Percentiles rank a stretch among this genome's conserved stretches.
Conservation (phyloP, 805 yeast genomes). For the Cyberlindnera bimundalis region DNA sequence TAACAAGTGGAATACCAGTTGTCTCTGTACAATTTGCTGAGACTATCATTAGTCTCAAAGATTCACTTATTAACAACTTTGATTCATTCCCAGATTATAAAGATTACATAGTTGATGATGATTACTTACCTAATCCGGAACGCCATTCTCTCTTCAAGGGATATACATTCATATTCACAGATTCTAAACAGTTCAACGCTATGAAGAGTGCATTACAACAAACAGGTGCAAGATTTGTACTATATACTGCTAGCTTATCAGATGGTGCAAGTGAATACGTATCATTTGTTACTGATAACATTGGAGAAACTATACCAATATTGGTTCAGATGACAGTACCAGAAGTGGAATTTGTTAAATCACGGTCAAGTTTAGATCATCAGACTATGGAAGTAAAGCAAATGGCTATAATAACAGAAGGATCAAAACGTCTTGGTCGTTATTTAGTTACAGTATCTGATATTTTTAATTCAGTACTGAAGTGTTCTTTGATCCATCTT, state of each 20-base stretch:
- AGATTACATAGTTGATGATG: constrained; percentile 23
- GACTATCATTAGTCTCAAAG: constrained; percentile 17
- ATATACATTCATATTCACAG: constrained; percentile 26
- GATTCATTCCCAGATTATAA: constrained; percentile 25
- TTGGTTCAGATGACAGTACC: constrained; percentile 5
- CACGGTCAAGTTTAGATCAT: not conserved
- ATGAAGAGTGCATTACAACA: constrained; percentile 25
- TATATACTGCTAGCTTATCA: not conserved
- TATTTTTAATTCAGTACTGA: constrained; percentile 26
- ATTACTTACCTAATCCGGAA: constrained; percentile 21
- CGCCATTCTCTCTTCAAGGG: constrained; percentile 27
- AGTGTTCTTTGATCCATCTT: constrained; percentile 14
- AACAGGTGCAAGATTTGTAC: constrained; percentile 12
- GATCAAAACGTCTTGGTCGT: constrained; percentile 15
- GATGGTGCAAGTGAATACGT: constrained; percentile 5
- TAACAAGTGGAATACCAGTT: constrained; percentile 31
- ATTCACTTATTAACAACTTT: constrained; percentile 18
- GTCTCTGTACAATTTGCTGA: constrained; percentile 24
- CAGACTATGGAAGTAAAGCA: constrained; percentile 2
- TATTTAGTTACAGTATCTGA: constrained; percentile 27
- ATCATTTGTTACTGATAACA: constrained; percentile 1
- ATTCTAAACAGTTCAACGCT: constrained; percentile 20
- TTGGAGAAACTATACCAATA: not conserved
- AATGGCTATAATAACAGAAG: constrained; percentile 6
- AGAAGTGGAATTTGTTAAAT: constrained; percentile 2